phyloP scores from a whole-genome alignment of 179 eudicot species.

The Spergularia azorica region DNA sequence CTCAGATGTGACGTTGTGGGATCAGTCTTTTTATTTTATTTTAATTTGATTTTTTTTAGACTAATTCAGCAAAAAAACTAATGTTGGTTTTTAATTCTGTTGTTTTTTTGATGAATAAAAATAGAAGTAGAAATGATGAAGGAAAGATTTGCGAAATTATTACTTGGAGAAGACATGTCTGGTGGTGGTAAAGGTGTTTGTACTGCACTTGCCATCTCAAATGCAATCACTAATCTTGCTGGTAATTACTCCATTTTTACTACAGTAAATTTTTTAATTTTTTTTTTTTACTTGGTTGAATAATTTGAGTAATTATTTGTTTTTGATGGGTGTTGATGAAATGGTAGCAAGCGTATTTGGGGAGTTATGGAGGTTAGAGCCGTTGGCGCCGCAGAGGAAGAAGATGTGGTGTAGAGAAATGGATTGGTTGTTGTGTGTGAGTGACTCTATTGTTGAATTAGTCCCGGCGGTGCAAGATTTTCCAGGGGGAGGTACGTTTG shows the following conservation, averaged over 20 bases:
- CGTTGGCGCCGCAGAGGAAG: conserved; percentile 66
- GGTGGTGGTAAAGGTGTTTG: conserved; percentile 98
- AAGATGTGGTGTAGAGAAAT: conserved; percentile 91
- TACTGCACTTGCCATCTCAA: conserved; percentile 90
- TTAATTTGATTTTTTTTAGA: not conserved
- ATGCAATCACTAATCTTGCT: conserved; percentile 91
- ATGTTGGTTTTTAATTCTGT: not conserved
- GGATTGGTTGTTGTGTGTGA: conserved; percentile 88
- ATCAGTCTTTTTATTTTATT: too few relatives aligned
- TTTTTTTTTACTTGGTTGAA: not conserved
- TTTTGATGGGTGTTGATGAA: not conserved
- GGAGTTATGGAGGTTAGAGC: conserved; percentile 90
- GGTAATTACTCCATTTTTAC: conserved; percentile 38
- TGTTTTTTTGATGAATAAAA: conserved; percentile 6
- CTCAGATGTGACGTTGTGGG: not conserved
- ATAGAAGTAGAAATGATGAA: conserved; percentile 90
- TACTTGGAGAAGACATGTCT: conserved; percentile 97
- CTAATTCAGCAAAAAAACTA: not conserved
- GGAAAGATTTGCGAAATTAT: conserved; percentile 94
- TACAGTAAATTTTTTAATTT: too few relatives aligned
- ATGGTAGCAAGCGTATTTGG: conserved; percentile 85
- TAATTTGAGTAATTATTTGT: not conserved
- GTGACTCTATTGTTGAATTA: conserved; percentile 90
- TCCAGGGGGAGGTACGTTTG: conserved; percentile 77
- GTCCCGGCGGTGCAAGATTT: conserved; percentile 78